A percentile compares a stretch with the other conserved stretches of the same genome.
Evolutionary conservation across 2,329 filamentous ascomycete species (phyloP).

Genomic region (Pseudomassariella vexata): DNA sequence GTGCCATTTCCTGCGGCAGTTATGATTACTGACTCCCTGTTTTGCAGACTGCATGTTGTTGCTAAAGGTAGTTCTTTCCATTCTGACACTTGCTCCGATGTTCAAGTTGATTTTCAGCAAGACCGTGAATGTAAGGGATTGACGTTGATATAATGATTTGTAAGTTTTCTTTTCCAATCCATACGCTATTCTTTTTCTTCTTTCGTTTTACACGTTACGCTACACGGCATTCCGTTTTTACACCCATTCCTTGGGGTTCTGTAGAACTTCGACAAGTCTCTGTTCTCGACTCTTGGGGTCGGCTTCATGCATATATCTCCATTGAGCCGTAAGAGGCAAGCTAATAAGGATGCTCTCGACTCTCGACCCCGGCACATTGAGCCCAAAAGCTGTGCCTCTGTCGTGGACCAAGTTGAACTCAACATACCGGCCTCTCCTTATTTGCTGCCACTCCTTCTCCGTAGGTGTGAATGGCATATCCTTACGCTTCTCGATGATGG

Average conservation of each 20-base stretch:
- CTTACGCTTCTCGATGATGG: constrained; percentile 82
- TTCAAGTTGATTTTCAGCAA: too few species aligned
- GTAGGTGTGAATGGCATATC: constrained; percentile 82
- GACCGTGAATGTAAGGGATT: too few species aligned
- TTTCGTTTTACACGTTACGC: too few species aligned
- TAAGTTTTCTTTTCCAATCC: too few species aligned
- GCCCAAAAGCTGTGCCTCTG: constrained; percentile 85
- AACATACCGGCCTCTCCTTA: constrained; percentile 89
- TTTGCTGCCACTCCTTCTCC: constrained; percentile 95
- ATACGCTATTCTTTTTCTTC: too few species aligned
- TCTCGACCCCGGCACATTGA: constrained; percentile 85
- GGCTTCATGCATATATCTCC: constrained; percentile 93
- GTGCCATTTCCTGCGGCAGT: too few species aligned
- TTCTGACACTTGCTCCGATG: too few species aligned
- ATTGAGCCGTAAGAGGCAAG: constrained; percentile 83
- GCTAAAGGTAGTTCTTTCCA: too few species aligned
- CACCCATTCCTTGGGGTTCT: constrained; percentile 62
- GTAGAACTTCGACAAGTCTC: constrained; percentile 68
- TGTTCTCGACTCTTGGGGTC: constrained; percentile 72
- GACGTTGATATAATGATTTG: too few species aligned
- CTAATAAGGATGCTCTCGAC: constrained; percentile 98
- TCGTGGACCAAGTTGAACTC: constrained; percentile 99
- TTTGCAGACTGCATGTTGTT: too few species aligned
- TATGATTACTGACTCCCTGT: too few species aligned
- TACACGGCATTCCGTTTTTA: too few species aligned